These are phyloP conservation scores for Paecilomyces variotii DNA, from an alignment of 2,329 filamentous ascomycete species.

Conservation along the genomic window DNA sequence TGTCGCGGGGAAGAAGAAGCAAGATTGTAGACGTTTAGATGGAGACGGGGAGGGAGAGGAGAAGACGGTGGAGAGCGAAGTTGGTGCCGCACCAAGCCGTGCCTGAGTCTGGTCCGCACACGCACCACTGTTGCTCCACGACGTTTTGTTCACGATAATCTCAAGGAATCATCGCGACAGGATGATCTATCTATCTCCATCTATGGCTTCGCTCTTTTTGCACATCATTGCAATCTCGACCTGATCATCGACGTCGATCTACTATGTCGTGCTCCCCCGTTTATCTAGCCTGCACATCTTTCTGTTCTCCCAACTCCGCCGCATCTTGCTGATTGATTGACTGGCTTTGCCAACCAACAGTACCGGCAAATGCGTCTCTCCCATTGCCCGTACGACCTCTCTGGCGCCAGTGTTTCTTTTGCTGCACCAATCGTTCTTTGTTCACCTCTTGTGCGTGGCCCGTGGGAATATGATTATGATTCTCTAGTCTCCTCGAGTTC, in stretches of 20 bases:
- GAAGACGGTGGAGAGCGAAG: not conserved
- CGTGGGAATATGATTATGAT: not conserved
- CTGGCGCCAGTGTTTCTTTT: not conserved
- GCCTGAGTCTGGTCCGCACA: not conserved
- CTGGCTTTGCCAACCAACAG: not conserved
- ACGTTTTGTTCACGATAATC: not conserved
- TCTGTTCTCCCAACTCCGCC: not conserved
- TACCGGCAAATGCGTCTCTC: not conserved
- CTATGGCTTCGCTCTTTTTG: not conserved
- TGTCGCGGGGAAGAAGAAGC: not conserved
- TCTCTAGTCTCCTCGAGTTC: not conserved
- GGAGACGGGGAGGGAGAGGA: not conserved
- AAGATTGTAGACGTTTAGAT: not conserved
- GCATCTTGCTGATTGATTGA: not conserved
- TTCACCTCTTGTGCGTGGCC: not conserved
- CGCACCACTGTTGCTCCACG: not conserved
- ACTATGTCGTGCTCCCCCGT: not conserved
- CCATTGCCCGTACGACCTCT: not conserved
- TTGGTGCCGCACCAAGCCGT: not conserved
- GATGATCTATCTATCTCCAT: no score
- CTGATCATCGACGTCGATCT: not conserved
- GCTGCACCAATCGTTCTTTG: not conserved
- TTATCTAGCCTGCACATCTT: not conserved
- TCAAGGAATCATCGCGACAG: not conserved
- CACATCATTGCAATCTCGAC: not conserved